Evolutionary conservation across 2,329 filamentous ascomycete genomes (phyloP), one percentile per base, ranked within the genome.

Genomic region (Fusarium abutilonis): DNA sequence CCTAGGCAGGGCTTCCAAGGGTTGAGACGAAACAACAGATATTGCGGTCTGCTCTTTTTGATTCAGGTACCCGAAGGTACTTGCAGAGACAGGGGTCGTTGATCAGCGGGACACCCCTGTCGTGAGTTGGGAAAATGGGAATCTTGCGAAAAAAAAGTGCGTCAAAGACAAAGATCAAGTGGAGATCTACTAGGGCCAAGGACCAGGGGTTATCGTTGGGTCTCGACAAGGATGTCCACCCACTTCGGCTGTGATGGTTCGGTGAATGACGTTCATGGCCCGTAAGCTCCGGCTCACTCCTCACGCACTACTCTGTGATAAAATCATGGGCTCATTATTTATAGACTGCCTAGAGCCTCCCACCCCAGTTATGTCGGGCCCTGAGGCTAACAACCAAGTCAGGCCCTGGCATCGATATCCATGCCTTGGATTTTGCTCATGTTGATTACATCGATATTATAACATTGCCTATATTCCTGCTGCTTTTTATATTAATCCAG

Each of bases 81-180:
- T 50, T 13, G 10, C 2, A 39, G 35, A 43, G 58, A 55, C 62
- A 66, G 62, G 62, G 62, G 62, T 51, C 7, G 32, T 29, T 48
- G 63, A 66, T 66, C 58, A 66, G 63, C 58, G 55, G 58, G 63
- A 59, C 61, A 62, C 52, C 61, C 60, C 46, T 52, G 60, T 53
- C 47, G 43, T 57, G 52, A 39, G 43, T 42, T 44, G 43, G 50
- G 41, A 48, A 31, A 38, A 63, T 64, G 62, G 61, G 62, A 63
- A 42, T 66, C 51, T 63, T 21, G 28, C 34, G 17, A 34, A 49
- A 43, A 32, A 49, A 43, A 64, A 49, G 44, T 62, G 60, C 44
- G 59, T 43, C 35, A 65, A 62, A 50, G 60, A 40, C 44, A 43
- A 42, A 59, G 53, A 47, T 47, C 59, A 45, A 48, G 61, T 65